Evolutionary conservation across 2,329 filamentous ascomycete genomes (phyloP).

Genomic region (Sphaceloma murrayae): DNA sequence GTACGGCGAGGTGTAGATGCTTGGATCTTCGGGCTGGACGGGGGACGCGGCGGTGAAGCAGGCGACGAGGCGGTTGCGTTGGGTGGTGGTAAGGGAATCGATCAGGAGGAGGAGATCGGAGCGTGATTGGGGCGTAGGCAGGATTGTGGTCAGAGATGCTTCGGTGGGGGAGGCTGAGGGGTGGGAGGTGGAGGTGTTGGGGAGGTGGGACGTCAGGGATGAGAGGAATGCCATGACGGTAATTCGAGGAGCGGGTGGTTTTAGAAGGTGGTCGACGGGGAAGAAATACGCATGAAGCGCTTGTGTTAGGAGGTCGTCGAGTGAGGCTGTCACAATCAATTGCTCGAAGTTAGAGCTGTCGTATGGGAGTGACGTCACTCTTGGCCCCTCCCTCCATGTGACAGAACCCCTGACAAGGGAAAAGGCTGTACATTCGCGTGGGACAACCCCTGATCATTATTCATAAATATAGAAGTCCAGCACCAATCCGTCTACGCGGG

Average conservation of each 20-base stretch:
- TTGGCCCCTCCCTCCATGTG: neutral
- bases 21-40: conserved; percentile 24
- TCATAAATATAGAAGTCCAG: no score
- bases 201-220: conserved; percentile 2
- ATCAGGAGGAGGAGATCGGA: conserved; percentile 39
- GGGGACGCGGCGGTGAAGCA: conserved; percentile 34
- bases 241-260: neutral
- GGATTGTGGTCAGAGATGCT: conserved; percentile 37
- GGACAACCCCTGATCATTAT: no score
- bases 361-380: conserved; percentile 1
- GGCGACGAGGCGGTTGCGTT: conserved; percentile 37
- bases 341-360: no score
- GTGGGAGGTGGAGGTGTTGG: neutral
- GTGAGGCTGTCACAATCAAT: no score
- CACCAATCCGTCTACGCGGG: no score
- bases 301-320: no score
- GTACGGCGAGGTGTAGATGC: conserved; percentile 26
- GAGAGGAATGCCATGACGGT: conserved; percentile 7
- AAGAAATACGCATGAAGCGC: no score
- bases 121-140: conserved; percentile 35
- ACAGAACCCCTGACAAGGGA: no score
- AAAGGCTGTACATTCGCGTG: no score
- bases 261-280: no score
- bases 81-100: conserved; percentile 36
- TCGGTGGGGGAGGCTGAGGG: conserved; percentile 23